Base-by-base conservation (phyloP, 805 yeast species). In the Zygoascus flipseniorum region DNA sequence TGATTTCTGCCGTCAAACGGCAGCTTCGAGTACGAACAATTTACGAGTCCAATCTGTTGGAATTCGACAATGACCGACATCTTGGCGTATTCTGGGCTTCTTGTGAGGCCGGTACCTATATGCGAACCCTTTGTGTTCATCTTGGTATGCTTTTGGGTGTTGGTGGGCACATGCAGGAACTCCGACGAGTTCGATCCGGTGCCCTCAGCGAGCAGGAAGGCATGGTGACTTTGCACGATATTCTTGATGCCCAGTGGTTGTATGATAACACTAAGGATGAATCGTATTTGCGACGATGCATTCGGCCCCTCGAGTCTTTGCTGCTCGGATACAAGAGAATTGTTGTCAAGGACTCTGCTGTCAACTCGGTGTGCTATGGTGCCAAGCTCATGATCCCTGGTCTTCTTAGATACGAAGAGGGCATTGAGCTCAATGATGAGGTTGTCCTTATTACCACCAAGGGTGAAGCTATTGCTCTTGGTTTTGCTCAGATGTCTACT, bases 111-210 rank as follows among this genome's bases (percentile, higher is more conserved):
- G 99, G 99, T 75, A 93, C 99, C 56, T 93, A 93, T 76, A 93
- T 93, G 97, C 86, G 99, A 81, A 93, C 99, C 50, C 77, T 93
- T 65, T 93, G 99, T 85, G 99, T 93, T 54, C 99, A 93, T 74
- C 77, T 93, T 66, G 99, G 99, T 76, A 90, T 93, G 96, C 79
- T 93, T 56, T 79, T 93, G 61, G 97, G 98, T 66, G 97, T 89
- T 62, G 99, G 99, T 72, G 99, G 98, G 63, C 99, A 93, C 76
- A 93, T 93, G 99, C 99, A 93, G 80, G 99, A 93, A 76, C 84
- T 93, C 66, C 89, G 99, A 76, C 90, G 99, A 79, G 99, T 93
- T 59, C 84, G 99, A 76, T 87, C 96, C 48, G 99, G 99, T 70
- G 97, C 98, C 55, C 69, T 93, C 68, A 78, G 83, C 65, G 99